Conservation (phyloP, 208 protist species). For the Crithidia expoeki region DNA sequence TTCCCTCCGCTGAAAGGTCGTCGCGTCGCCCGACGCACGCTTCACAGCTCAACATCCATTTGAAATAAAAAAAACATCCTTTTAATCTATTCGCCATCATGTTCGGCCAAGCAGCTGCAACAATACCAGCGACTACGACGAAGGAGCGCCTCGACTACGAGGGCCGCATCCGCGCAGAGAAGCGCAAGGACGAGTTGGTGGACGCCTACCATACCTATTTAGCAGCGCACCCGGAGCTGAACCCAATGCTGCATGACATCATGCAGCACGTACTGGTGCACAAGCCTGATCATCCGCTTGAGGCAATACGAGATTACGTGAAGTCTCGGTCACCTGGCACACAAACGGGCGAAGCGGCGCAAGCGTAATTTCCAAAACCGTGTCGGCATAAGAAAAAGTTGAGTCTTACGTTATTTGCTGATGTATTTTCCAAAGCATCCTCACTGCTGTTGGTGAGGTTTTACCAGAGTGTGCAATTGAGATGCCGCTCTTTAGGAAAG, state of each 20-base stretch:
- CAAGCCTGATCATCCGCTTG: constrained; percentile 65
- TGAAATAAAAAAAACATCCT: too few species aligned
- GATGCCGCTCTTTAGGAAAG: too few species aligned
- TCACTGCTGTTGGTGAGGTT: background rate
- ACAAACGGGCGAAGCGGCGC: background rate
- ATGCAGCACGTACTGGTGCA: constrained; percentile 67
- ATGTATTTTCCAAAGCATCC: background rate
- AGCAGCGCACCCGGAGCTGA: constrained; percentile 64
- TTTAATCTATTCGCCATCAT: too few species aligned
- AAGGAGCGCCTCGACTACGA: constrained; percentile 82
- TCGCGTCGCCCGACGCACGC: too few species aligned
- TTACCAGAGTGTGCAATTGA: background rate
- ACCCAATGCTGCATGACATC: constrained; percentile 65
- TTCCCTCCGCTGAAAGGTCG: background rate
- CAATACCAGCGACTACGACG: background rate
- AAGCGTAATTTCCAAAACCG: background rate
- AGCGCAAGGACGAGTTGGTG: constrained; percentile 51
- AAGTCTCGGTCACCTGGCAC: constrained; percentile 28
- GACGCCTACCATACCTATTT: constrained; percentile 56
- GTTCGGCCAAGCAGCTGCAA: background rate
- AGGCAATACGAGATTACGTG: constrained; percentile 62
- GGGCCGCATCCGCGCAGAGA: constrained; percentile 63
- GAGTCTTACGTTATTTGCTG: background rate
- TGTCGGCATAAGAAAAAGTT: too few species aligned
- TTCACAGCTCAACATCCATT: too few species aligned